Base-by-base conservation (phyloP, 2,329 filamentous ascomycete species). In the Aphanoascus verrucosus region DNA sequence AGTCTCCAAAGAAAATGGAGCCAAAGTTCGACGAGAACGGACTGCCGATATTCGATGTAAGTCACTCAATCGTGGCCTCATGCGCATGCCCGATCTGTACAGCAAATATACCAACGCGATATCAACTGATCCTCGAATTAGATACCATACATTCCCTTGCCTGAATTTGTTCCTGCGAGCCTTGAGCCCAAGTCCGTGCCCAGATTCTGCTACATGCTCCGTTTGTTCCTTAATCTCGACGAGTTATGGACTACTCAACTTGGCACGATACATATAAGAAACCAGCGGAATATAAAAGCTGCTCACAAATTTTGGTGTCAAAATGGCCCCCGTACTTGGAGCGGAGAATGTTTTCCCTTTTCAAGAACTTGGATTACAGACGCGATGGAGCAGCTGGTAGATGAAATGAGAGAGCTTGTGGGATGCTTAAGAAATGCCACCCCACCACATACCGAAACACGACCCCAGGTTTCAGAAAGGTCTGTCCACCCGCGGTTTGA, bases 191-290 rank as follows among this genome's bases (percentile, higher is more conserved):
- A 28, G 15, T 40, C 55, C n/a, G 44, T 49, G 3, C 45, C 44
- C 5, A 51, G 48, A 48, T 62, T 58, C 47, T 14, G 38, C 40
- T 52, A 57, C 17, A 23, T 55, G 9, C 17, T 57, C 32, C 34
- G 23, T 6, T 51, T 53, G 15, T 53, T 48, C n/a, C 37, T 49
- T 44, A 49, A 59, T 42, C 58, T 62, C n/a, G 34, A 35, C 2
- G 43, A 61, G 35, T 45, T 62, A 15, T 62, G 60, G 59, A 38
- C 53, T 15, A 52, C 59, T 11, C 60, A 62, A 42, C 55, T 62
- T 6, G 54, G 49, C 1, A 28, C 51, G n/a, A 32, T 42, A 28
- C 20, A 53, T 15, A 47, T 41, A 14, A 51, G 58, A n/a, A 53
- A 57, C 23, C 15, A 46, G 9, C 51, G 53, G 55, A 60, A 59